phyloP scores from a whole-genome alignment of 768 basidiomycete species.

The Hypholoma sublateritium region DNA sequence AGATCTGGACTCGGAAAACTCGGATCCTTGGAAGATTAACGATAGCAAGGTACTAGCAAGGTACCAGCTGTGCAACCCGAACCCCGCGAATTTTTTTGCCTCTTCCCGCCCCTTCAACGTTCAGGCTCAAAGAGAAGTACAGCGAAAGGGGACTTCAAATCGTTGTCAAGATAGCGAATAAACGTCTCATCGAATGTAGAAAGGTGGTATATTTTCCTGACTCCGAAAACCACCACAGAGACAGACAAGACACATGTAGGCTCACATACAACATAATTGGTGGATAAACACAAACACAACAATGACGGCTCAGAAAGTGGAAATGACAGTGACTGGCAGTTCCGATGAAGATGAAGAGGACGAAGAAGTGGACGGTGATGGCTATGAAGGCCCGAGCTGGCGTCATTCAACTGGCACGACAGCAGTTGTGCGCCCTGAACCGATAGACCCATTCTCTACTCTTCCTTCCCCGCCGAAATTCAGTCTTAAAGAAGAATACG shows the following conservation, averaged over 20 bases:
- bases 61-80: conserved; percentile 15
- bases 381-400: too few species aligned
- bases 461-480: background rate
- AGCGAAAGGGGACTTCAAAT: conserved; percentile 17
- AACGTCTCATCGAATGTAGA: background rate
- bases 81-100: conserved; percentile 11
- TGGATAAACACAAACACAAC: too few species aligned
- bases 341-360: background rate
- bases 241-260: too few species aligned
- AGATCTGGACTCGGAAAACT: too few species aligned
- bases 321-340: too few species aligned
- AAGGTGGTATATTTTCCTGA: background rate
- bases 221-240: background rate
- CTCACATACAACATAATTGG: too few species aligned
- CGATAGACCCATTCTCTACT: background rate
- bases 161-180: conserved; percentile 29
- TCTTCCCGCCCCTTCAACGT: background rate
- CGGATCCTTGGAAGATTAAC: too few species aligned
- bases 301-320: too few species aligned
- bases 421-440: background rate
- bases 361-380: background rate
- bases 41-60: too few species aligned
- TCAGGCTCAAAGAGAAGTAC: conserved; percentile 14
- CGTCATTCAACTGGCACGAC: background rate
- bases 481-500: background rate